Percentiles rank a stretch among this genome's conserved stretches.
Conservation (phyloP, 805 yeast genomes). For the Scheffersomyces ergatensis region DNA sequence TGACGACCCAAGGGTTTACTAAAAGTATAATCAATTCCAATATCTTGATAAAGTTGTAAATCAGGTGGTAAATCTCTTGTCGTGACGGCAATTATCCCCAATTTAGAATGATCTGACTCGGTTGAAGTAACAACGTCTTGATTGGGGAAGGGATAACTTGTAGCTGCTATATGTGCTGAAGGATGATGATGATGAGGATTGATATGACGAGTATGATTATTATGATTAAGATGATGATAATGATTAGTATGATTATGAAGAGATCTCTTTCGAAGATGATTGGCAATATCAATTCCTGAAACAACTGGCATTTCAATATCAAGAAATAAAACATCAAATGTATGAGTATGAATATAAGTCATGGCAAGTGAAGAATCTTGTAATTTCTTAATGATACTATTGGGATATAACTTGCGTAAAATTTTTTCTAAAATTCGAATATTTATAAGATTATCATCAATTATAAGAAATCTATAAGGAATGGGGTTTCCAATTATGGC, state of each 20-base stretch:
- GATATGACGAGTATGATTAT: not conserved
- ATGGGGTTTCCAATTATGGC: conserved; percentile 8
- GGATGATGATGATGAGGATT: too few relatives aligned
- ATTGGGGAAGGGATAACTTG: too few relatives aligned
- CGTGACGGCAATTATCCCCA: conserved; percentile 42
- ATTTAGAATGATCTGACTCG: conserved; percentile 3
- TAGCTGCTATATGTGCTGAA: too few relatives aligned
- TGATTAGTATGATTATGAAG: too few relatives aligned
- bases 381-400: conserved; percentile 22
- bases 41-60: conserved; percentile 23
- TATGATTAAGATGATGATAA: not conserved
- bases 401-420: conserved; percentile 32
- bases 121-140: too few relatives aligned
- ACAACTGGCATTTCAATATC: conserved; percentile 47
- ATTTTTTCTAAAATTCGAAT: conserved; percentile 33
- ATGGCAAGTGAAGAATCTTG: conserved; percentile 29
- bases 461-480: conserved; percentile 22
- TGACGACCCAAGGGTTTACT: conserved; percentile 38
- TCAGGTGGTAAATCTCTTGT: conserved; percentile 28
- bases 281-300: conserved; percentile 38
- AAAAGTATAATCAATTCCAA: conserved; percentile 41
- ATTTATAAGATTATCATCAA: conserved; percentile 43
- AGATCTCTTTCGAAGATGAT: conserved; percentile 5
- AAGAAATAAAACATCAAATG: conserved; percentile 33
- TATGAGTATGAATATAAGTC: conserved; percentile 10